These are phyloP conservation scores for Lecanicillium sp. DNA, from an alignment of 2,329 filamentous ascomycete genomes.

Conservation along the genomic window DNA sequence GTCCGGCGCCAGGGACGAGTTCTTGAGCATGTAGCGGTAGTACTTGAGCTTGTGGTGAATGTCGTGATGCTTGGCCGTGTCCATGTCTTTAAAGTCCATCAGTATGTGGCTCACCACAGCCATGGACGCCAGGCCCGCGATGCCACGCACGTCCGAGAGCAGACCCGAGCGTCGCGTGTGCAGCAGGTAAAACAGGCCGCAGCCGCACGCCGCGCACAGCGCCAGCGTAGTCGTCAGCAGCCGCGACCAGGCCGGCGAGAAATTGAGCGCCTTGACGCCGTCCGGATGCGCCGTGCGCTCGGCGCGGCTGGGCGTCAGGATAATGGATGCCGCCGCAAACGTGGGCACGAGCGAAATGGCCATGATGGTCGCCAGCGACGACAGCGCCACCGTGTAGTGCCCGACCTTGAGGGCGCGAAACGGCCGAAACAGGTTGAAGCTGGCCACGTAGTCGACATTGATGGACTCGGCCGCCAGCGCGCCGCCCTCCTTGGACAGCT, in stretches of 20 bases:
- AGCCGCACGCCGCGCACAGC: constrained; percentile 50
- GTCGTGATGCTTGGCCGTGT: constrained; percentile 56
- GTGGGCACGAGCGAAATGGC: constrained; percentile 64
- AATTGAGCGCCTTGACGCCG: constrained; percentile 43
- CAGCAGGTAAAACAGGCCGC: constrained; percentile 52
- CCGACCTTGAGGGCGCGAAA: constrained; percentile 52
- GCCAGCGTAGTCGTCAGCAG: constrained; percentile 48
- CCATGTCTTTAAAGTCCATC: constrained; percentile 66
- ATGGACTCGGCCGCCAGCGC: constrained; percentile 58
- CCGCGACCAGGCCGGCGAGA: constrained; percentile 54
- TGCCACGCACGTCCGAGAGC: constrained; percentile 60
- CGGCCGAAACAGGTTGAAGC: constrained; percentile 58
- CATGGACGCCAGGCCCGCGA: constrained; percentile 69
- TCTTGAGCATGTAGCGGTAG: constrained; percentile 60
- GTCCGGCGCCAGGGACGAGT: constrained; percentile 62
- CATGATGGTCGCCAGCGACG: constrained; percentile 55
- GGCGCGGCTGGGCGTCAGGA: constrained; percentile 44
- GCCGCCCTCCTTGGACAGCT: constrained; percentile 52
- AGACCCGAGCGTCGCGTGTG: constrained; percentile 58
- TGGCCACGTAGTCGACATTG: constrained; percentile 67
- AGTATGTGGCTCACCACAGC: constrained; percentile 66
- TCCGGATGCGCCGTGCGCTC: constrained; percentile 33
- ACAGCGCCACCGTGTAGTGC: constrained; percentile 63
- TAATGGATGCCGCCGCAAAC: constrained; percentile 54
- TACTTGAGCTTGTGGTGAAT: constrained; percentile 62